phyloP scores from a whole-genome alignment of 2,329 filamentous ascomycete species.

The Exophiala spinifera region DNA sequence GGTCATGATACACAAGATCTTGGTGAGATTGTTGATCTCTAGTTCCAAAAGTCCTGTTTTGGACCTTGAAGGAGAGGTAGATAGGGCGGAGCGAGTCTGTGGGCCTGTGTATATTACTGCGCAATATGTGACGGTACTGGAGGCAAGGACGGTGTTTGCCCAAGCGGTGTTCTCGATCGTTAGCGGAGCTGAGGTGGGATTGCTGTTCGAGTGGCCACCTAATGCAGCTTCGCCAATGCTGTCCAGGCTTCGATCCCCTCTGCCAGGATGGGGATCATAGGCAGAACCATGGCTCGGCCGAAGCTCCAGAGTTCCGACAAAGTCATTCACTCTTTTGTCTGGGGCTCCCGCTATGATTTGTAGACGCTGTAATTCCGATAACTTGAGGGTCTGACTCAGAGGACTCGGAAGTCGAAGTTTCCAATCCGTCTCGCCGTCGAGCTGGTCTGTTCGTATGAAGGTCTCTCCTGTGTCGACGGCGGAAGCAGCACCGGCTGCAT shows the following conservation, averaged over 20 bases:
- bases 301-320: conserved; percentile 82
- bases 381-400: conserved; percentile 73
- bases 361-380: conserved; percentile 65
- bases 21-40: conserved; percentile 95
- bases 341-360: conserved; percentile 81
- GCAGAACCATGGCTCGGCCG: conserved; percentile 51
- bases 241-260: conserved; percentile 24
- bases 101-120: conserved; percentile 93
- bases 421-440: conserved; percentile 98
- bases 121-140: conserved; percentile 81
- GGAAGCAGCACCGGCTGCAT: conserved; percentile 9
- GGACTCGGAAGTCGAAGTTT: conserved; percentile 86
- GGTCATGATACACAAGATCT: conserved; percentile 89
- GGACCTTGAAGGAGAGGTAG: conserved; percentile 84
- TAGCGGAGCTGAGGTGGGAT: conserved; percentile 60
- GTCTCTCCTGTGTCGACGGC: conserved; percentile 63
- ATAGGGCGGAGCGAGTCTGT: conserved; percentile 89
- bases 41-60: conserved; percentile 92
- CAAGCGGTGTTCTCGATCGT: conserved; percentile 97
- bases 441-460: conserved; percentile 94
- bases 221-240: neutral
- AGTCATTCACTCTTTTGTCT: conserved; percentile 91
- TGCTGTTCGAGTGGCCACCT: too few species aligned
- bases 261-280: conserved; percentile 45
- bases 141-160: conserved; percentile 96